These are phyloP conservation scores for Thymus mandschuricus DNA, from an alignment of 257 asterid species.

Conservation along the genomic window DNA sequence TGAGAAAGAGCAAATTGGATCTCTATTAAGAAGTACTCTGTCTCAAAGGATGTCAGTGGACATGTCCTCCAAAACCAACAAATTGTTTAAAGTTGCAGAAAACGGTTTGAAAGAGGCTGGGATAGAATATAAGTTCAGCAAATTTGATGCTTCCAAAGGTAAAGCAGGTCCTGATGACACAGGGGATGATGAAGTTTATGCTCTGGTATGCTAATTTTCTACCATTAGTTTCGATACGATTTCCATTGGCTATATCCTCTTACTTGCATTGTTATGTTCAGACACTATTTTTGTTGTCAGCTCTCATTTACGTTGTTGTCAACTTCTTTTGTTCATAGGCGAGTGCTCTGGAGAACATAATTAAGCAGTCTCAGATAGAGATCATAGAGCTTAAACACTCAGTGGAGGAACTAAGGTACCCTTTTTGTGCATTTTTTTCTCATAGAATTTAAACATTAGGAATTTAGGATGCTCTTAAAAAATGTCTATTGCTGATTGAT, in stretches of 20 bases:
- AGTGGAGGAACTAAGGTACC: slow-evolving; percentile 86
- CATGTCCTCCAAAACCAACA: slow-evolving; percentile 78
- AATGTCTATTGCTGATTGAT: slow-evolving; percentile 2
- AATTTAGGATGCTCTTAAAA: slow-evolving; percentile 8
- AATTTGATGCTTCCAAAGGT: slow-evolving; percentile 51
- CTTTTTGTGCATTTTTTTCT: slow-evolving; percentile 10
- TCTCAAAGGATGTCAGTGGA: slow-evolving; percentile 76
- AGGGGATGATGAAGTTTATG: slow-evolving; percentile 87
- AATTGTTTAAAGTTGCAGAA: slow-evolving; percentile 90
- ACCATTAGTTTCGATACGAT: slow-evolving; percentile 2
- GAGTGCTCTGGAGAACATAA: slow-evolving; percentile 85
- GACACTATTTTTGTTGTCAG: background rate
- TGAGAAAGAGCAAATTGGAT: slow-evolving; percentile 95
- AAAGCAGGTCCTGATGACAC: slow-evolving; percentile 47
- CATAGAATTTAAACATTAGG: too few species aligned
- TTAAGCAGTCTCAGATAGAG: slow-evolving; percentile 96
- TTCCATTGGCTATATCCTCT: slow-evolving; percentile 11
- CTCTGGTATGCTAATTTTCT: slow-evolving; percentile 60
- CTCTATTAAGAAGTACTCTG: slow-evolving; percentile 82
- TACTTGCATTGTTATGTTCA: slow-evolving; percentile 24
- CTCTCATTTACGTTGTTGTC: slow-evolving; percentile 29
- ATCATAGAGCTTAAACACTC: slow-evolving; percentile 94
- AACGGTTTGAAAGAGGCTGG: slow-evolving; percentile 89
- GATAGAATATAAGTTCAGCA: slow-evolving; percentile 74
- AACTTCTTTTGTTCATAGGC: slow-evolving; percentile 55